Evolutionary conservation across 805 yeast genomes (phyloP), one percentile per base, ranked within the genome.

Genomic region (Millerozyma miso): DNA sequence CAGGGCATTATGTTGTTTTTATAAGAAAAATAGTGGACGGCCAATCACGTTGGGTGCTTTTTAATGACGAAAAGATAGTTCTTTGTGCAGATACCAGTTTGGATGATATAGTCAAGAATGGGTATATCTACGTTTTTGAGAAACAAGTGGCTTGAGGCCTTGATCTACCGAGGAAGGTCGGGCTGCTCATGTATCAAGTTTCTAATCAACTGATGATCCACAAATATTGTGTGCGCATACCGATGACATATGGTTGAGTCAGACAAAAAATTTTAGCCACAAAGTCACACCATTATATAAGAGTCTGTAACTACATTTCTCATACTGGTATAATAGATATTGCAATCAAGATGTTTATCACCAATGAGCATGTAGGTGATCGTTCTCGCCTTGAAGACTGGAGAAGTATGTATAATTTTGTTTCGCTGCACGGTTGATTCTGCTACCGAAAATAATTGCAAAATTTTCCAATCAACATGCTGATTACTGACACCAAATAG

Each of bases 1-100:
- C 96, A 0, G 97, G 97, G 0, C 97, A 89, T 60, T 89, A 89
- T 60, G 97, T 90, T 33, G 86, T 83, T 1, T 89, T 85, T 54
- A 69, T 86, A 26, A 75, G 71, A 43, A 76, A 78, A 45, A 41
- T 39, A 1, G 43, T 62, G 2, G 53, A 69, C 4, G 74, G 69
- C 1, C 59, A 53, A 40, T 56, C 48, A 10, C 65, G 70, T 41
- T 88, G 96, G 96, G 83, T 84, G 2, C 67, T 89, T 35, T 90
- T 80, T 65, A 89, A 89, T 57, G 97, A 89, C 58, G 97, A 89
- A 53, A 88, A 88, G 61, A 95, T 89, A 2, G 91, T 85, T 6
- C 54, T 69, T 8, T 76, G 79, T 31, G 77, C 71, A 16, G 71
- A 64, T 1, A 64, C 60, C 10, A 63, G 59, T 40, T 39, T 74